A percentile compares a stretch with the other conserved stretches of the same genome.
phyloP scores from a whole-genome alignment of 2,329 filamentous ascomycete species.

The Fusarium sp. region DNA sequence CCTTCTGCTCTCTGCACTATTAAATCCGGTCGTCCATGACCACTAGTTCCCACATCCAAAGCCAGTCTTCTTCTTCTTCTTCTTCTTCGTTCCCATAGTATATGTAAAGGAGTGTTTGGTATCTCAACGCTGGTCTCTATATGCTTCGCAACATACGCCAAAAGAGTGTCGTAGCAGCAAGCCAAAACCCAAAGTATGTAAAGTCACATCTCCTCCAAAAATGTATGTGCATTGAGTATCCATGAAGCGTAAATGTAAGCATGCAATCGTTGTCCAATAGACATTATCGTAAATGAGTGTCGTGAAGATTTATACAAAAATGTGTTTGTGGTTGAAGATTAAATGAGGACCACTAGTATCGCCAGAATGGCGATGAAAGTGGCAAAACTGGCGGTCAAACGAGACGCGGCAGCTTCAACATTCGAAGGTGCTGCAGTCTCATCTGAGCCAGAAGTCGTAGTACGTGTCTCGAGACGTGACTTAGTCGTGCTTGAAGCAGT shows the following conservation, averaged over 20 bases:
- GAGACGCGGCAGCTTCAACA: slow-evolving; percentile 40
- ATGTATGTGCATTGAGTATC: slow-evolving; percentile 38
- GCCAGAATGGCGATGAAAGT: slow-evolving; percentile 39
- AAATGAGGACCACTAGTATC: slow-evolving; percentile 41
- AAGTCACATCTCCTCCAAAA: slow-evolving; percentile 12
- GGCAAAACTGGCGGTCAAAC: slow-evolving; percentile 34
- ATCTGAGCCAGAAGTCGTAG: slow-evolving; percentile 23
- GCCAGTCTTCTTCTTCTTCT: slow-evolving; percentile 2
- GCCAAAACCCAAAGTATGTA: slow-evolving; percentile 29
- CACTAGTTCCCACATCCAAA: not conserved
- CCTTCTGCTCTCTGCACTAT: slow-evolving; percentile 13
- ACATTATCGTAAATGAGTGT: slow-evolving; percentile 48
- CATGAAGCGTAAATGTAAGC: slow-evolving; percentile 35
- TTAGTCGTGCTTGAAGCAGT: slow-evolving; percentile 18
- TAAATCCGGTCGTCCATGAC: slow-evolving; percentile 11
- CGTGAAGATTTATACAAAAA: slow-evolving; percentile 34
- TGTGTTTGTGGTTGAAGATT: slow-evolving; percentile 32
- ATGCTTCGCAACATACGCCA: slow-evolving; percentile 42
- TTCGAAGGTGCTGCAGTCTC: slow-evolving; percentile 33
- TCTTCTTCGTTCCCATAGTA: slow-evolving; percentile 16
- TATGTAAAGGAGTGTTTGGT: slow-evolving; percentile 47
- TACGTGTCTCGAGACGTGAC: slow-evolving; percentile 42
- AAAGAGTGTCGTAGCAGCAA: slow-evolving; percentile 43
- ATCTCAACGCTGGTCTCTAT: slow-evolving; percentile 38
- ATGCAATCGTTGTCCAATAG: slow-evolving; percentile 34